Base-by-base conservation (phyloP, 495 filamentous ascomycete genomes). In the Penicillium turbatum region DNA sequence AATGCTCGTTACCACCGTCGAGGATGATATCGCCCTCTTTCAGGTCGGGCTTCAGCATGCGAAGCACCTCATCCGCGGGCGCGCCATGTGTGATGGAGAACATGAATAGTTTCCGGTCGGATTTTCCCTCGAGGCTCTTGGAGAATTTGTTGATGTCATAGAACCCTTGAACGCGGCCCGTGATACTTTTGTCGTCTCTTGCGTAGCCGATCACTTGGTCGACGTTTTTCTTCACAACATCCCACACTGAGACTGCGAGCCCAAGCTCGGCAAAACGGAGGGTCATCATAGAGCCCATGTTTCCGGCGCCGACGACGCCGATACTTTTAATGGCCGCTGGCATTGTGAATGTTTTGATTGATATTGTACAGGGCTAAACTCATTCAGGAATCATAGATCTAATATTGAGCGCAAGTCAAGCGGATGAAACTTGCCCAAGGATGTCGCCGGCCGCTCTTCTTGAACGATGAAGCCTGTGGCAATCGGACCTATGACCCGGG, bases 1-100 rank as follows among this genome's bases (percentile, higher is more conserved):
- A 90, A 57, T 87, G 73, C 69, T 90, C 86, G 55, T 90, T 90
- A 0, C 82, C 82, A 16, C 81, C 83, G 62, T 89, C 86, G 8
- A 90, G 72, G 45, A 91, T 83, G 42, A 89, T 81, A 62, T 90
- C 86, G 6, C 83, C 84, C 21, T 65, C 70, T 27, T 78, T 73
- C 11, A 89, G 65, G 47, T 81, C 74, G 2, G 72, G 74, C 42
- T 75, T 72, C 8, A 90, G 68, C 48, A 75, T 75, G 3, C 75
- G 76, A 5, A 90, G 65, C n/a, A 86, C 85, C 0, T 72, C 76
- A 60, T 90, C 87, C 10, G 79, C 85, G 0, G 82, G 79, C n/a
- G 62, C 65, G n/a, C 87, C 86, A 52, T 89, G 86, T 0, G 87
- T 82, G 41, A 88, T 73, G 17, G 79, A 83, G 63, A 89, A 88